phyloP scores from a whole-genome alignment of 2,329 filamentous ascomycete genomes.

The Sporothrix brasiliensis region DNA sequence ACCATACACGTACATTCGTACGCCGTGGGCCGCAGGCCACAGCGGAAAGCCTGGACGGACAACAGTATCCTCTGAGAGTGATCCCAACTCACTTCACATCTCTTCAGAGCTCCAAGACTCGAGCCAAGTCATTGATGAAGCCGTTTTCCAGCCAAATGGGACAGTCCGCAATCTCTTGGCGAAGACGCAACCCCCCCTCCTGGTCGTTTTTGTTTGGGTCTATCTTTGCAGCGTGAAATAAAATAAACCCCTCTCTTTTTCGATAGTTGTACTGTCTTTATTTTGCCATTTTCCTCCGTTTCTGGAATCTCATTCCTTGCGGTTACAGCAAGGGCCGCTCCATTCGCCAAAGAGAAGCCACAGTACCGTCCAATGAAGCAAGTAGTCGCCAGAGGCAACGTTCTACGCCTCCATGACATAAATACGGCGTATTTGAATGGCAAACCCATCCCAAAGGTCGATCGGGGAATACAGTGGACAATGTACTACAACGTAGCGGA shows the following conservation, averaged over 20 bases:
- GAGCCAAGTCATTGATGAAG: conserved; percentile 14
- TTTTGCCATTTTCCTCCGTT: conserved; percentile 4
- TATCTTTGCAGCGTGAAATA: background rate
- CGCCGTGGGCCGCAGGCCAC: too few species aligned
- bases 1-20: background rate
- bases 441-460: background rate
- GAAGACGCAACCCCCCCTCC: conserved; percentile 17
- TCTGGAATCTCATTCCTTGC: background rate
- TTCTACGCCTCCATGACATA: background rate
- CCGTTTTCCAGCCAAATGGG: background rate
- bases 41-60: background rate
- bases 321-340: background rate
- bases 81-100: background rate
- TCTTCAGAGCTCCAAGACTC: background rate
- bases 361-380: background rate
- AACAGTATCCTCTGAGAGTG: background rate
- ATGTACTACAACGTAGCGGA: background rate
- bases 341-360: background rate
- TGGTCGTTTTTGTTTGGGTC: background rate
- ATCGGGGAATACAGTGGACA: background rate
- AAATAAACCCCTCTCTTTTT: conserved; percentile 19
- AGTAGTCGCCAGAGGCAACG: background rate
- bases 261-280: background rate
- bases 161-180: conserved; percentile 17
- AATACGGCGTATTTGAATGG: conserved; percentile 14